A percentile compares a stretch with the other conserved stretches of the same genome.
These are phyloP conservation scores for Thalassiosira mediterranea DNA, from an alignment of 352 stramenopile species.

Conservation along the genomic window DNA sequence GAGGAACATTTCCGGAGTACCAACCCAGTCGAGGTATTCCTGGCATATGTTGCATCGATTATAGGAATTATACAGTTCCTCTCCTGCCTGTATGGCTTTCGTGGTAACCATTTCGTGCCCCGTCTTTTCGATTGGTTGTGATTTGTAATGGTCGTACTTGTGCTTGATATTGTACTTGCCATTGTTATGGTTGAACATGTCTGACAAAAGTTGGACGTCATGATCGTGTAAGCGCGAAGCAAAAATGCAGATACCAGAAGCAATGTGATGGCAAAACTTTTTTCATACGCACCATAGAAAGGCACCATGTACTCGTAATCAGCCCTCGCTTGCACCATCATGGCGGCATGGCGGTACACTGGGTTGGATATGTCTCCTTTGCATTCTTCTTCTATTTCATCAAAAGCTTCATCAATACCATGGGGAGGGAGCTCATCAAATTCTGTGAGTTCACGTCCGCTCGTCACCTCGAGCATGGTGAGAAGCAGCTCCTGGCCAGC, in stretches of 20 bases:
- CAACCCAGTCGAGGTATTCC: slow-evolving; percentile 40
- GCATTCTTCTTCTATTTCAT: slow-evolving; percentile 26
- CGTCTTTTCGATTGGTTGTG: slow-evolving; percentile 30
- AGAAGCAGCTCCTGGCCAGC: slow-evolving; percentile 34
- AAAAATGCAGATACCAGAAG: slow-evolving; percentile 1
- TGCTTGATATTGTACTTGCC: slow-evolving; percentile 58
- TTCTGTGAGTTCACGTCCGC: slow-evolving; percentile 6
- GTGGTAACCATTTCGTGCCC: slow-evolving; percentile 39
- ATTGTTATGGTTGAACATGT: slow-evolving; percentile 72
- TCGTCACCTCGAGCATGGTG: slow-evolving; percentile 33
- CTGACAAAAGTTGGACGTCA: slow-evolving; percentile 15
- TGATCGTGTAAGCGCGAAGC: background rate
- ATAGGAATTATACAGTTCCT: slow-evolving; percentile 69
- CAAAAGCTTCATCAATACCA: slow-evolving; percentile 12
- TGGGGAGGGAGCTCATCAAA: slow-evolving; percentile 15
- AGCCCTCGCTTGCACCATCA: slow-evolving; percentile 40
- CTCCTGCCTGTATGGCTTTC: slow-evolving; percentile 50
- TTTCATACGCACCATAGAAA: slow-evolving; percentile 40
- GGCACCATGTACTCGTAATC: slow-evolving; percentile 58
- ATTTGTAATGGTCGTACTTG: slow-evolving; percentile 19
- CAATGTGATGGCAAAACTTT: too few species aligned
- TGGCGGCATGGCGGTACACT: slow-evolving; percentile 25
- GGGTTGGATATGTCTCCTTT: slow-evolving; percentile 16
- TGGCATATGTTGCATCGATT: slow-evolving; percentile 50
- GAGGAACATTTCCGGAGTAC: slow-evolving; percentile 62